phyloP scores from a whole-genome alignment of 2,329 filamentous ascomycete species.

The Orbilia oligospora region DNA sequence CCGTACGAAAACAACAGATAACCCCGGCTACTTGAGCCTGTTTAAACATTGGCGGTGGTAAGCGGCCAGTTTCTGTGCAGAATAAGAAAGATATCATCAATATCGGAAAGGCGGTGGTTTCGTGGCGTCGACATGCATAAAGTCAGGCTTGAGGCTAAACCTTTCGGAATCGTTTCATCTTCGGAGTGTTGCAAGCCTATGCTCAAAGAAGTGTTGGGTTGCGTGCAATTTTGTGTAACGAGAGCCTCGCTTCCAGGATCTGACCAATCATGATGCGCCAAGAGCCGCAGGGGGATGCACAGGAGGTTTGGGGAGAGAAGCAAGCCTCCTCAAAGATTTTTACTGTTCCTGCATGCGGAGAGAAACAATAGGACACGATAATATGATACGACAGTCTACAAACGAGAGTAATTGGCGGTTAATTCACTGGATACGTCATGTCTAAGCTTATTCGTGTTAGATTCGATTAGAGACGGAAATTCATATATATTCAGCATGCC shows the following conservation, averaged over 20 bases:
- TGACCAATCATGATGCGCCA: conserved; percentile 4
- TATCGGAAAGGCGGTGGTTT: conserved; percentile 9
- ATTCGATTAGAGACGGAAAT: not conserved
- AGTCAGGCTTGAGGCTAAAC: conserved; percentile 6
- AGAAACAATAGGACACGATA: not conserved
- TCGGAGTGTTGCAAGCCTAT: conserved; percentile 6
- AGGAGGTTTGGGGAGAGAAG: conserved; percentile 6
- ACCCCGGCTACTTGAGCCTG: conserved; percentile 6
- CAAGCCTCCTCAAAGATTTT: conserved; percentile 7
- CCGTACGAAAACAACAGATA: not conserved
- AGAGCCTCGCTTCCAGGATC: conserved; percentile 1
- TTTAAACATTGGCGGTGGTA: not conserved
- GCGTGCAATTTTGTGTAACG: not conserved
- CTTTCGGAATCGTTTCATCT: conserved; percentile 16
- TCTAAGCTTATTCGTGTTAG: not conserved
- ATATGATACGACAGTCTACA: not conserved
- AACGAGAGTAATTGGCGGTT: not conserved
- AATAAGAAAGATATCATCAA: conserved; percentile 9
- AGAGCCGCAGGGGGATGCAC: conserved; percentile 5
- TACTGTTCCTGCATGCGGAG: conserved; percentile 5
- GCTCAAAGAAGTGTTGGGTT: conserved; percentile 11
- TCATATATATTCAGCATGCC: conserved; percentile 2
- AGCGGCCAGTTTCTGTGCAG: not conserved
- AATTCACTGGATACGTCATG: not conserved
- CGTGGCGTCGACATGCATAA: conserved; percentile 8